These are phyloP conservation scores for Xerocomus potaroensis DNA, from an alignment of 768 basidiomycete species.

Conservation along the genomic window DNA sequence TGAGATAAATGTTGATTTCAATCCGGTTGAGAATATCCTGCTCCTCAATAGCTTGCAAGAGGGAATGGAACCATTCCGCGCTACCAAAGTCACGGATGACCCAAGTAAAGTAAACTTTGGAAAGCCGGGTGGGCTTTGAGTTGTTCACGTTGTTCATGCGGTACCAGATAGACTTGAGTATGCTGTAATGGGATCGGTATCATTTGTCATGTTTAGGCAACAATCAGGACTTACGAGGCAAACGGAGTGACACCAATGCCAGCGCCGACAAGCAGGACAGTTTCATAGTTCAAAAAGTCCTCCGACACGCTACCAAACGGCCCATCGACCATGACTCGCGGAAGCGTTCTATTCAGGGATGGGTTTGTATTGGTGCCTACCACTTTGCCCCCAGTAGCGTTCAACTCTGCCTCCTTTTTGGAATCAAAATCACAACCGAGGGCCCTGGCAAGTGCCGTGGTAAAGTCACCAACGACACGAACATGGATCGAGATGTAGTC, in stretches of 20 bases:
- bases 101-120: conserved; percentile 94
- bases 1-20: conserved; percentile 93
- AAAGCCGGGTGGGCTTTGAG: conserved; percentile 73
- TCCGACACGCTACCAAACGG: conserved; percentile 93
- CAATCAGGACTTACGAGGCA: conserved; percentile 63
- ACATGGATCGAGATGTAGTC: conserved; percentile 94
- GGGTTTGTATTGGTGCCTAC: conserved; percentile 54
- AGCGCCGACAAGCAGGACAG: conserved; percentile 83
- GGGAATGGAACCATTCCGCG: conserved; percentile 92
- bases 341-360: conserved; percentile 68
- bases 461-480: conserved; percentile 90
- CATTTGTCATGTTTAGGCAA: not conserved
- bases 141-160: conserved; percentile 85
- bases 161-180: conserved; percentile 92
- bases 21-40: conserved; percentile 83
- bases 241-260: conserved; percentile 98
- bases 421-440: conserved; percentile 80
- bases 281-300: conserved; percentile 88
- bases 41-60: conserved; percentile 89
- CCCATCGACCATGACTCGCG: conserved; percentile 94
- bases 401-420: conserved; percentile 44
- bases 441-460: conserved; percentile 70
- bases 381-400: conserved; percentile 51
- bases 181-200: conserved; percentile 39
- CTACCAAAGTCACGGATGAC: conserved; percentile 90